These are phyloP conservation scores for Mortierella sp. DNA, from an alignment of 371 early-diverging fungal genomes.

Conservation along the genomic window DNA sequence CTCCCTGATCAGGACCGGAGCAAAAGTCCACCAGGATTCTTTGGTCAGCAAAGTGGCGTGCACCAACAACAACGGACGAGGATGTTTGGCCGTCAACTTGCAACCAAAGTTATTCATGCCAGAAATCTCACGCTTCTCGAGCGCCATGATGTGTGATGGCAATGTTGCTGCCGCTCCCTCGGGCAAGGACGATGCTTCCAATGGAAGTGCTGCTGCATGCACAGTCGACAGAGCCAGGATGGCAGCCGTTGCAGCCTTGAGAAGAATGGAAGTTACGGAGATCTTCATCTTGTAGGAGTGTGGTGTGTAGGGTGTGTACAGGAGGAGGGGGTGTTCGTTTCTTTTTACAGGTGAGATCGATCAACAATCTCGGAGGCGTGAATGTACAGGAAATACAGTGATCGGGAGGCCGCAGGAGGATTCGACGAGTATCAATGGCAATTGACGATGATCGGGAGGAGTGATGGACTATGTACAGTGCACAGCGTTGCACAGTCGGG, in stretches of 20 bases:
- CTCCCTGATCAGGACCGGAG: constrained; percentile 16
- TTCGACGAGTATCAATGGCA: too few relatives aligned
- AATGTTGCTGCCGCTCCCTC: neutral
- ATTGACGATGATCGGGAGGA: too few relatives aligned
- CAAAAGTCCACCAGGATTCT: constrained; percentile 39
- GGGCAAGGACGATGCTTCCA: neutral
- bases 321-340: too few relatives aligned
- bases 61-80: constrained; percentile 32
- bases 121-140: constrained; percentile 20
- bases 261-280: constrained; percentile 5
- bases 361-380: too few relatives aligned
- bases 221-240: neutral
- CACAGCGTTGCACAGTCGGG: too few relatives aligned
- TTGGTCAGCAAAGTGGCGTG: constrained; percentile 35
- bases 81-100: constrained; percentile 30
- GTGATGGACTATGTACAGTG: too few relatives aligned
- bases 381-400: too few relatives aligned
- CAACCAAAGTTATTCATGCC: constrained; percentile 37
- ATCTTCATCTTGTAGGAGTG: too few relatives aligned
- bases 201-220: constrained; percentile 18
- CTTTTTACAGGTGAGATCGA: too few relatives aligned
- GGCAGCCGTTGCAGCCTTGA: constrained; percentile 1
- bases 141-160: neutral
- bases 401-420: too few relatives aligned
- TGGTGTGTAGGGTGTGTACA: too few relatives aligned